phyloP scores from a whole-genome alignment of 164 flowering plant genomes.

The Piper longum region DNA sequence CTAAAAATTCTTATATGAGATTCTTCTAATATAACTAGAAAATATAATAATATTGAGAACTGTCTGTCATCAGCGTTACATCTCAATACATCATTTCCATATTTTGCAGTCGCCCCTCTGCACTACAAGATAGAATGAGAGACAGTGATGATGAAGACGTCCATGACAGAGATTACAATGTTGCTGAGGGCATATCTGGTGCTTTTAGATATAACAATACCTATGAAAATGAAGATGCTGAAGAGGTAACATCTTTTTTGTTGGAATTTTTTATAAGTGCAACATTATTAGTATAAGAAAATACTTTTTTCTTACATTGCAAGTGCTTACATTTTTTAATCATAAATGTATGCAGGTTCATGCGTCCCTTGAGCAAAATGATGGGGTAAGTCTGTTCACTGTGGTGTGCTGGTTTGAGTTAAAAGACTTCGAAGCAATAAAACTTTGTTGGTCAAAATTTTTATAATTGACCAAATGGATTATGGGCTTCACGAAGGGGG shows the following conservation, averaged over 20 bases:
- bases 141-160: slow-evolving; percentile 95
- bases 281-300: no score
- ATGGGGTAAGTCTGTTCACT: slow-evolving; percentile 46
- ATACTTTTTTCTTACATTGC: no score
- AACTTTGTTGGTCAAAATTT: no score
- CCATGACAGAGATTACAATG: slow-evolving; percentile 93
- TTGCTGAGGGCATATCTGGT: slow-evolving; percentile 76
- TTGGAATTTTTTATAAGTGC: neutral
- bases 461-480: no score
- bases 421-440: neutral
- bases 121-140: slow-evolving; percentile 77
- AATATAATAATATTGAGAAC: neutral
- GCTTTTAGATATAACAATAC: slow-evolving; percentile 66
- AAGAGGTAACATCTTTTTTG: slow-evolving; percentile 39
- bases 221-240: slow-evolving; percentile 63
- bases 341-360: slow-evolving; percentile 43
- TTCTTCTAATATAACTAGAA: neutral
- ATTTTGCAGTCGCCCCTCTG: slow-evolving; percentile 77
- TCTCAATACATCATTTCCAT: neutral
- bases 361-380: slow-evolving; percentile 70
- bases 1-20: no score
- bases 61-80: neutral
- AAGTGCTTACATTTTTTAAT: neutral
- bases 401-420: neutral
- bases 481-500: no score